These are phyloP conservation scores for Corymbia calophylla DNA, from an alignment of 441 rosid genomes.

Conservation along the genomic window DNA sequence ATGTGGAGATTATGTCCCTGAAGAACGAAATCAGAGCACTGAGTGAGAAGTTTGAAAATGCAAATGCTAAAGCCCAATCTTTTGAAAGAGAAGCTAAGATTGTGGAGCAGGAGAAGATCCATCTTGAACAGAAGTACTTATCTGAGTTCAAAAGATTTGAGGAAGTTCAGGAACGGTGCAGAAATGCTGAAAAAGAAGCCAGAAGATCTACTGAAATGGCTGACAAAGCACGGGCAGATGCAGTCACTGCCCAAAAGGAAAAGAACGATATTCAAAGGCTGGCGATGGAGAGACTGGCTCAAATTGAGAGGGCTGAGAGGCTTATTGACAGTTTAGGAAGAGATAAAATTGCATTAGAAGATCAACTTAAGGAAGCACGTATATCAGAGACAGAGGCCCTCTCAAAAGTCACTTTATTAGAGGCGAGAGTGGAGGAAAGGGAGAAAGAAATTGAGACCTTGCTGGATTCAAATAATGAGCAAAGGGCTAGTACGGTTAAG, in stretches of 20 bases:
- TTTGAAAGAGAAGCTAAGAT: slow-evolving; percentile 78
- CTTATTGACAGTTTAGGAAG: slow-evolving; percentile 71
- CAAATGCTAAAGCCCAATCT: slow-evolving; percentile 62
- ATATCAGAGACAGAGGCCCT: slow-evolving; percentile 65
- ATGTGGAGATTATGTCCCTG: slow-evolving; percentile 54
- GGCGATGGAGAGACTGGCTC: slow-evolving; percentile 95
- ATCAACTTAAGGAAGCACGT: slow-evolving; percentile 51
- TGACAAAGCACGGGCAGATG: slow-evolving; percentile 83
- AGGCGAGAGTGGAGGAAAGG: slow-evolving; percentile 89
- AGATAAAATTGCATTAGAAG: slow-evolving; percentile 53
- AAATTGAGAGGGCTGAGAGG: slow-evolving; percentile 78
- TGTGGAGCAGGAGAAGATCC: slow-evolving; percentile 83
- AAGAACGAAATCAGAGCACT: slow-evolving; percentile 54
- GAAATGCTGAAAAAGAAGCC: slow-evolving; percentile 75
- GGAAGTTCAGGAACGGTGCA: slow-evolving; percentile 80
- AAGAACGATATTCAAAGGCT: slow-evolving; percentile 69
- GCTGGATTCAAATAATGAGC: slow-evolving; percentile 66
- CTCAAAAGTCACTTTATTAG: slow-evolving; percentile 61
- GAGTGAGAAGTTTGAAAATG: slow-evolving; percentile 59
- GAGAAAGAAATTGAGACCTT: slow-evolving; percentile 87
- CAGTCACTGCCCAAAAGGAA: slow-evolving; percentile 72
- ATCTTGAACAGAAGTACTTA: slow-evolving; percentile 72
- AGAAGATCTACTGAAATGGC: slow-evolving; percentile 87
- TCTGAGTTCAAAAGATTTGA: slow-evolving; percentile 84
- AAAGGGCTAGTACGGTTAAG: slow-evolving; percentile 75